phyloP scores from a whole-genome alignment of 306 rosid genomes.

The Senna siamea region DNA sequence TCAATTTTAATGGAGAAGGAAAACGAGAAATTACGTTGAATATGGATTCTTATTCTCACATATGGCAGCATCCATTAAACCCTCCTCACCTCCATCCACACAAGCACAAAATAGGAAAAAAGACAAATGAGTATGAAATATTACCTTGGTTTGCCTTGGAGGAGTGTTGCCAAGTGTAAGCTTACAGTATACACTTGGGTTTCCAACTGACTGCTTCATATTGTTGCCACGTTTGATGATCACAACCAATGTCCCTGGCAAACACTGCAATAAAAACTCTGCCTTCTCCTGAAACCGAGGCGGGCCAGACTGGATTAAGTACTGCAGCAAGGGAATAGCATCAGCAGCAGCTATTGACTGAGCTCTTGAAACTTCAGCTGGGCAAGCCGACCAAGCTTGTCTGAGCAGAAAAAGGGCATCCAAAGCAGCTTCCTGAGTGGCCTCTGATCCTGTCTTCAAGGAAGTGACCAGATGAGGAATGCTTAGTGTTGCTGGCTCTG shows the following conservation, averaged over 20 bases:
- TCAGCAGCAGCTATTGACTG: constrained; percentile 98
- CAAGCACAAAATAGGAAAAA: neutral
- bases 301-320: constrained; percentile 94
- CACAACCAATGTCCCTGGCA: constrained; percentile 92
- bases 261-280: constrained; percentile 95
- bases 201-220: constrained; percentile 99
- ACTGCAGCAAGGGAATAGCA: constrained; percentile 95
- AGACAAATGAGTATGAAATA: constrained; percentile 1
- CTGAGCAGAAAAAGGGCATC: constrained; percentile 93
- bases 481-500: constrained; percentile 97
- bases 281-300: constrained; percentile 98
- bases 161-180: constrained; percentile 88
- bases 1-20: neutral
- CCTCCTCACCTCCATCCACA: neutral
- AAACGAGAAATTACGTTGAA: neutral
- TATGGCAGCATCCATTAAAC: neutral
- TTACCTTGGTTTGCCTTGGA: constrained; percentile 87
- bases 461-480: constrained; percentile 97
- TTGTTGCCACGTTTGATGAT: constrained; percentile 90
- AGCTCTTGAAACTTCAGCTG: constrained; percentile 95
- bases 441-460: constrained; percentile 93
- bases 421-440: constrained; percentile 96
- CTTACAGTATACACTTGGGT: constrained; percentile 93
- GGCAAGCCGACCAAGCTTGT: constrained; percentile 99
- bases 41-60: constrained; percentile 21